Evolutionary conservation across 441 rosid species (phyloP), one percentile per base, ranked within the genome.

Genomic region (Biscutella laevigata): DNA sequence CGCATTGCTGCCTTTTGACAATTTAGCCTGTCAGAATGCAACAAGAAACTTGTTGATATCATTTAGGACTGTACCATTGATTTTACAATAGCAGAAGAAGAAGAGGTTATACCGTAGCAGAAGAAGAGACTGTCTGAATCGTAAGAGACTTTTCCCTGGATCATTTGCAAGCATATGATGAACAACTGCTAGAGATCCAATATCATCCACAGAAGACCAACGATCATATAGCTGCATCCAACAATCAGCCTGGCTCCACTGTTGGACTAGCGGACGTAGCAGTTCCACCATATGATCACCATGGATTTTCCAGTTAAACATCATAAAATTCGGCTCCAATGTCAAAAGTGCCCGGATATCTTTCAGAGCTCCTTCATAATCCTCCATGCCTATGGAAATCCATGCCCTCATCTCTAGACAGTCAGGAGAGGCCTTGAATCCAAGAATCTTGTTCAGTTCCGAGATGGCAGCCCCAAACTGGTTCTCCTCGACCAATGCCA

Each of bases 161-260:
- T 86, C 95, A 71, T 82, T 82, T 34, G 82, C 77, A 64, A 88
- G 72, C 99, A 92, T 92, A 28, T 82, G 85, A 53, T 84, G 97
- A 19, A 92, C 86, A 66, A 92, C 95, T 37, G 97, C 88, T 34
- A 92, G 67, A 36, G 97, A 92, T 37, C 97, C 97, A 19, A 92
- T 80, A 77, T 92, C 99, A 43, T 92, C 99, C 45, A 92, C 99
- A 12, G 80, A 75, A 34, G 99, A 92, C 97, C 99, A 92, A 14
- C 89, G 76, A 72, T 92, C 95, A 60, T 86, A 84, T 17, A 92
- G 80, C 61, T 86, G 95, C 86, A 88, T 86, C 98, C 97, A 92
- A 70, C 97, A 88, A 62, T 88, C 97, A 56, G 90, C 95, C 70
- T 81, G 85, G 67, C 81, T 82, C 78, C 82, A 83, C 61, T 78